Evolutionary conservation across 2,329 filamentous ascomycete genomes (phyloP).

Genomic region (Colletotrichum godetiae): DNA sequence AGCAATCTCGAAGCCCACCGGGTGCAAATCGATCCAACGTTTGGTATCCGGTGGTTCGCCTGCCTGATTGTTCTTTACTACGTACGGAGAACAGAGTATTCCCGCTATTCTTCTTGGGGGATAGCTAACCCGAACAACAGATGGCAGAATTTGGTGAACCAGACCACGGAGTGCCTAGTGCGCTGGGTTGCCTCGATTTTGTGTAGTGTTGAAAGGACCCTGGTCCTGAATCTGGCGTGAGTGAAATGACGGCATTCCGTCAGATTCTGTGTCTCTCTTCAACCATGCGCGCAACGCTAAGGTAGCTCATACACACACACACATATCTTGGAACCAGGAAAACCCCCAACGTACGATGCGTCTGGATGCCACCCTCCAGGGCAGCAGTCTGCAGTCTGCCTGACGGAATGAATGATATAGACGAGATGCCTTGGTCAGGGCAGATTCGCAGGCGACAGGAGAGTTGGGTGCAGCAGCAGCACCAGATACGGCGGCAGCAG

Average conservation of each 20-base stretch:
- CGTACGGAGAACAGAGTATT: too few relatives aligned
- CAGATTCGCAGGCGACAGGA: background rate
- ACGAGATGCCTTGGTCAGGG: slow-evolving; percentile 1
- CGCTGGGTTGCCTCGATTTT: background rate
- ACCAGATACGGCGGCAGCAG: background rate
- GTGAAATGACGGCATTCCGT: slow-evolving; percentile 30
- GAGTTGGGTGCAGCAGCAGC: background rate
- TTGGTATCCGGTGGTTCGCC: background rate
- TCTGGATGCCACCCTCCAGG: slow-evolving; percentile 3
- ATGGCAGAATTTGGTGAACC: background rate
- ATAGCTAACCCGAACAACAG: background rate
- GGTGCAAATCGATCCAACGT: slow-evolving; percentile 1
- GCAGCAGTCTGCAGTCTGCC: background rate
- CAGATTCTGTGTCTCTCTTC: slow-evolving; percentile 1
- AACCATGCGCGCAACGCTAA: background rate
- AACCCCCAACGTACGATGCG: too few relatives aligned
- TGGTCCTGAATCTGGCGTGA: background rate
- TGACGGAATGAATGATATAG: background rate
- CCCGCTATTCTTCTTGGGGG: background rate
- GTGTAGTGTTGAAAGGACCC: background rate
- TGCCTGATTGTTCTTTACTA: background rate
- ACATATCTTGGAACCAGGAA: background rate
- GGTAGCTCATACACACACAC: background rate
- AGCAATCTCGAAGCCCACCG: slow-evolving; percentile 27
- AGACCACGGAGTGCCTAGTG: slow-evolving; percentile 2